Evolutionary conservation across 345 rosid genomes (phyloP), one percentile per base, ranked within the genome.

Genomic region (Nasturtium officinale): DNA sequence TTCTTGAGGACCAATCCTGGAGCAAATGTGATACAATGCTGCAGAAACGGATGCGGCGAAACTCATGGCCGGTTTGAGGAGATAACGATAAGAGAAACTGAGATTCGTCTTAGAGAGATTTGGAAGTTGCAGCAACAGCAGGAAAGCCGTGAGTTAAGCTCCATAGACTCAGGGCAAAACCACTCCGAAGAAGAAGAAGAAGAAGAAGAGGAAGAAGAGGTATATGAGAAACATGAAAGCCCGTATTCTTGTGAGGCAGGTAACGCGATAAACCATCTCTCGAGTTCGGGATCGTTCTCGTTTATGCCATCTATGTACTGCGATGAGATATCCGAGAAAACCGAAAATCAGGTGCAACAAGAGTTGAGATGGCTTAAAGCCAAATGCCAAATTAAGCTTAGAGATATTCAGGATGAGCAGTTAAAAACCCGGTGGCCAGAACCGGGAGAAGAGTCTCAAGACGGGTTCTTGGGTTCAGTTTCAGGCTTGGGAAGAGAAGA

Each of bases 11-110:
- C 75, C 58, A 84, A 30, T 85, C 94, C 42, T 26, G 73, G 52
- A 71, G 85, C 81, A 50, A 84, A 76, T 43, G 82, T 86, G 40
- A 84, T 80, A 65, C 92, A 87, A 52, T 84, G 93, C 66, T 88
- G 95, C 47, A 78, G 80, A 78, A 81, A 85, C 25, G 94, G 96
- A 43, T 88, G 97, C 32, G 88, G 95, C 29, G 90, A 90, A 18
- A 83, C 90, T 87, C 99, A 92, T 70, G 98, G 97, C 6, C 87
- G 97, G 59, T 92, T 96, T 60, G 98, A 90, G 71, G 97, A 96
- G 87, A 84, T 92, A 2, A 90, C 88, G 0, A 80, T 78, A 9
- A 71, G 77, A 71, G 85, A 16, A 83, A 88, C 84, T 76, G 80
- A 71, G 83, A 58, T 77, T 61, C 86, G 57, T 84, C 94, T 77